Evolutionary conservation across 75 land plant genomes (phyloP), one percentile per base, ranked within the genome.

Genomic region (Chamaecyparis obtusa): DNA sequence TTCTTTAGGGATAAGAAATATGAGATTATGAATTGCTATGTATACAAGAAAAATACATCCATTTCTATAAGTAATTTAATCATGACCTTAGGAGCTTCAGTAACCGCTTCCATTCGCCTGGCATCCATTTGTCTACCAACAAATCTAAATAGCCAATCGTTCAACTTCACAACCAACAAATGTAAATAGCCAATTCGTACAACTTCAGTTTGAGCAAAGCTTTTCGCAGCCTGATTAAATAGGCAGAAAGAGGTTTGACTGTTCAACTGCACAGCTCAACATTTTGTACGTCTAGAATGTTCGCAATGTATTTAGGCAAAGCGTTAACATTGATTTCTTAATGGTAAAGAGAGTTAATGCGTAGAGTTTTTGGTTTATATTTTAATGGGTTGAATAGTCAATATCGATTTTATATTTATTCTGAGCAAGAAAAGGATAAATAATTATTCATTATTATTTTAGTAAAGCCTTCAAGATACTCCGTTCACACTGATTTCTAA

Each of bases 81-180:
- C n/a, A n/a, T n/a, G 39, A 91, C 95, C 93, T 93, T 88, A 17
- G 91, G 89, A 37, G 84, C 90, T 75, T 88, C 64, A 48, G 91
- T 81, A 37, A 94, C 83, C 1, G 94, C 95, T 16, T 39, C 87
- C 94, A 94, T 92, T 83, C 90, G 21, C 72, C 88, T 87, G 4
- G 74, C 89, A 21, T 88, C 93, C 91, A 90, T 89, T 75, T 35
- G 11, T 75, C 32, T 9, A 14, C 11, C n/a, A 51, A 51, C 55
- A 51, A 51, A 14, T 51, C 55, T 13, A 1, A 13, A 13, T 51
- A 75, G 13, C 15, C n/a, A n/a, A n/a, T n/a, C n/a, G n/a, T n/a
- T n/a, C n/a, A n/a, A n/a, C n/a, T n/a, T n/a, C n/a, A n/a, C n/a
- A n/a, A n/a, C n/a, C n/a, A n/a, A 9, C 35, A 75, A 33, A 13